Base-by-base conservation (phyloP, 106 monocot genomes). In the Dioscorea zingiberensis region DNA sequence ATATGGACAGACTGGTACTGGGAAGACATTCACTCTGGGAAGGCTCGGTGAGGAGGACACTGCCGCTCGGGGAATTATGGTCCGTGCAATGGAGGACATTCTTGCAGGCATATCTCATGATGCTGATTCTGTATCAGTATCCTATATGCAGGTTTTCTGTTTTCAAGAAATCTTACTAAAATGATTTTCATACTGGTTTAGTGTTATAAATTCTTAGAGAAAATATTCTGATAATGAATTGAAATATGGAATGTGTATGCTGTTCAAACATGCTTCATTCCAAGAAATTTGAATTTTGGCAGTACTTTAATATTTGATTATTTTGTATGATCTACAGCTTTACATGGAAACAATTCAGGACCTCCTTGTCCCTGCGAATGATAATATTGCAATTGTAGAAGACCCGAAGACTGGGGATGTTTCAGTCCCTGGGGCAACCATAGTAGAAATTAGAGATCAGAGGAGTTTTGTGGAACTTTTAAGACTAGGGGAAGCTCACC, bases 281-380 rank as follows among this genome's bases (percentile, higher is more conserved):
- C 44, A 32, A 38, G 19, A 4, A 24, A 47, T 25, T 48, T 64
- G 8, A 55, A 17, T 63, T 13, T 2, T 15, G 15, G 21, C 26
- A 13, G 23, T 47, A 47, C 16, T 64, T 47, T 69, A 0, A 71
- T 59, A 54, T 63, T 44, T 32, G 26, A 22, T 12, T 48, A 21
- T 59, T 16, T 28, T 59, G 51, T 70, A 59, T 74, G 71, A 27
- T 23, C 16, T 71, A 58, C 72, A 97, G 97, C 78, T 97, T 48
- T 97, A 97, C 62, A 92, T 97, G 97, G 97, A 97, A 79, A 97
- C 85, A n/a, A 75, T 97, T 47, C 97, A 97, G 64, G 97, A 97
- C 72, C 91, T 97, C 55, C 85, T 97, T 66, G 77, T 71, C 65
- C 91, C 97, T 77, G 79, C 69, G 70, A 97, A 92, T 84, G 97